Conservation (phyloP, 495 filamentous ascomycete species). For the Elaphomyces granulatus region DNA sequence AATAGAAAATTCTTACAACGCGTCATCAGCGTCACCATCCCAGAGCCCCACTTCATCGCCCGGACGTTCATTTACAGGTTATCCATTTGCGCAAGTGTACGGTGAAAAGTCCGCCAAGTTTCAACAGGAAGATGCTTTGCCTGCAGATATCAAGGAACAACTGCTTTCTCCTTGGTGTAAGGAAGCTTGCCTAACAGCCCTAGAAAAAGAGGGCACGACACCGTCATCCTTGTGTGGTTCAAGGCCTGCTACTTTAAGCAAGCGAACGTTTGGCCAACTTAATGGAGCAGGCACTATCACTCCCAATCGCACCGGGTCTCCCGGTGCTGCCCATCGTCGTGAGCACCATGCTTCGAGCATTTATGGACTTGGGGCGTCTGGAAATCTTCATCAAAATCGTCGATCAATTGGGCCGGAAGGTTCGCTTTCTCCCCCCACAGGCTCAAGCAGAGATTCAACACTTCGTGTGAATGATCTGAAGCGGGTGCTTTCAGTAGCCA, state of each 20-base stretch:
- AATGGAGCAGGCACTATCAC: slow-evolving; percentile 36
- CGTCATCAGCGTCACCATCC: slow-evolving; percentile 41
- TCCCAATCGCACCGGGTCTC: slow-evolving; percentile 14
- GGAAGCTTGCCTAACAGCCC: slow-evolving; percentile 49
- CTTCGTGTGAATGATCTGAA: slow-evolving; percentile 85
- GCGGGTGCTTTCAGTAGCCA: slow-evolving; percentile 45
- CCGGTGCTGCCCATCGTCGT: slow-evolving; percentile 5
- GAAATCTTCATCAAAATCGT: slow-evolving; percentile 17
- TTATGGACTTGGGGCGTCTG: slow-evolving; percentile 3
- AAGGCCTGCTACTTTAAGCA: slow-evolving; percentile 44
- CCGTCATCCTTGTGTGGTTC: slow-evolving; percentile 60
- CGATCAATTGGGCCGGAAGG: slow-evolving; percentile 30
- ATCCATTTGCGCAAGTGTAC: slow-evolving; percentile 1
- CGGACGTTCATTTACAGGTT: slow-evolving; percentile 40
- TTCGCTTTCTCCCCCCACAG: slow-evolving; percentile 38
- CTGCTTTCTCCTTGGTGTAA: slow-evolving; percentile 66
- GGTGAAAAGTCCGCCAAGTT: background rate
- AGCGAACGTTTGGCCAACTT: slow-evolving; percentile 39
- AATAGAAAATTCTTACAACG: slow-evolving; percentile 54
- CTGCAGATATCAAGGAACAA: slow-evolving; percentile 48
- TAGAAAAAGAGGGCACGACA: slow-evolving; percentile 51
- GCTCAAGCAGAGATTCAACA: slow-evolving; percentile 47
- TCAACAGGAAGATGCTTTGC: slow-evolving; percentile 15
- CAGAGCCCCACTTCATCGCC: slow-evolving; percentile 59
- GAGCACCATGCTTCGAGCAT: background rate